phyloP scores from a whole-genome alignment of 495 filamentous ascomycete genomes.

The Penicillium ochrochloron region DNA sequence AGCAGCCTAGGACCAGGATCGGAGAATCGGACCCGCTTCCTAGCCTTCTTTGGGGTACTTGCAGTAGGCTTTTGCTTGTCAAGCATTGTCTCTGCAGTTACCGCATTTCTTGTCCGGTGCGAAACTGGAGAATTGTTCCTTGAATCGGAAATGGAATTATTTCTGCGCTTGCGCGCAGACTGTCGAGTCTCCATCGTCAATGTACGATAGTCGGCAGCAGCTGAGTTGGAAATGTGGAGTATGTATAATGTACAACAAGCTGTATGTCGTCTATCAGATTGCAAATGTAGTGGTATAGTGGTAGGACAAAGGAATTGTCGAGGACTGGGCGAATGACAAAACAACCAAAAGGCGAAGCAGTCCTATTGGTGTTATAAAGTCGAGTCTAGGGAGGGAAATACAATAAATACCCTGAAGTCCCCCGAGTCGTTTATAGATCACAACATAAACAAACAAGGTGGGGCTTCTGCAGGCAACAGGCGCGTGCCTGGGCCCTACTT shows the following conservation, averaged over 20 bases:
- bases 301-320: constrained; percentile 9
- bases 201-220: neutral
- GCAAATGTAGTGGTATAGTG: constrained; percentile 6
- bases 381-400: constrained; percentile 12
- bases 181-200: constrained; percentile 38
- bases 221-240: constrained; percentile 1
- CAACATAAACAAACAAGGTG: constrained; percentile 40
- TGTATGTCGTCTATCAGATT: too few relatives aligned
- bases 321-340: constrained; percentile 9
- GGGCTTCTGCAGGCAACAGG: constrained; percentile 28
- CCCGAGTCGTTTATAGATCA: constrained; percentile 27
- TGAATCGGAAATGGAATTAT: constrained; percentile 31
- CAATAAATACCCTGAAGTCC: neutral
- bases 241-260: neutral
- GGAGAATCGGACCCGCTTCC: constrained; percentile 74
- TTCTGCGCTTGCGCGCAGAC: constrained; percentile 37
- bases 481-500: constrained; percentile 22
- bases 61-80: constrained; percentile 8
- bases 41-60: constrained; percentile 42
- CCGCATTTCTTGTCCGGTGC: constrained; percentile 26
- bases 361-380: constrained; percentile 23
- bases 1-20: constrained; percentile 62
- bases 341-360: constrained; percentile 8
- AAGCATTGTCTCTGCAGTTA: constrained; percentile 1
- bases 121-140: constrained; percentile 28